Evolutionary conservation across 805 yeast genomes (phyloP).

Genomic region (Metschnikowia amazonensis): DNA sequence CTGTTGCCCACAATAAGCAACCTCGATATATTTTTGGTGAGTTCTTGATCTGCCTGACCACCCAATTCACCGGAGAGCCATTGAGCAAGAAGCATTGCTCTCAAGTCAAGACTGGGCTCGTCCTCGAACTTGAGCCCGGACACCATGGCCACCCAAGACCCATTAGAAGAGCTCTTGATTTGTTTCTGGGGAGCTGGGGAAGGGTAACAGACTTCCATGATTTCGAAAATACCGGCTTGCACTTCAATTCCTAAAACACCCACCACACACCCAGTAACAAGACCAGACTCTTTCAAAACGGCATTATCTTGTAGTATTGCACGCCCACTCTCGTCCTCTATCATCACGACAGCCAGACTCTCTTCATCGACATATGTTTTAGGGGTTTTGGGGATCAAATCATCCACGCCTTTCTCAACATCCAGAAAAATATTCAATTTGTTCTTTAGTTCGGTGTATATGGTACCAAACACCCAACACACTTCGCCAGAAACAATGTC

Average conservation of each 20-base stretch:
- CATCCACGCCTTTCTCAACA: constrained; percentile 58
- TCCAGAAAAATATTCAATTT: constrained; percentile 85
- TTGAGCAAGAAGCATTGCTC: constrained; percentile 59
- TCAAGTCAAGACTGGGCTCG: constrained; percentile 39
- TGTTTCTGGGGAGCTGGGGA: constrained; percentile 54
- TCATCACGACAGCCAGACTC: constrained; percentile 51
- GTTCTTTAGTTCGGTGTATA: constrained; percentile 75
- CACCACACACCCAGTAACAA: constrained; percentile 87
- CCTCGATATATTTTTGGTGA: constrained; percentile 37
- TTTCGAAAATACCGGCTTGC: constrained; percentile 77
- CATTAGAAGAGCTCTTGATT: constrained; percentile 8
- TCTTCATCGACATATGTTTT: constrained; percentile 37
- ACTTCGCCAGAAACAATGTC: constrained; percentile 61
- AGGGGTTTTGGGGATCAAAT: constrained; percentile 43
- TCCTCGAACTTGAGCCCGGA: constrained; percentile 70
- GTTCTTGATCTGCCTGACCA: constrained; percentile 21
- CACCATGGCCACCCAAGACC: constrained; percentile 52
- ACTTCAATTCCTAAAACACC: constrained; percentile 86
- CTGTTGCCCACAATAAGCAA: constrained; percentile 76
- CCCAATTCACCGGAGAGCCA: constrained; percentile 71
- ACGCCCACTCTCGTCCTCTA: constrained; percentile 93
- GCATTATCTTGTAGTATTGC: constrained; percentile 64
- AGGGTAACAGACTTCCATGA: constrained; percentile 77
- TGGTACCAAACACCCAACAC: constrained; percentile 84
- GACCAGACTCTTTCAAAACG: constrained; percentile 47